These are phyloP conservation scores for Vanrija pseudolonga DNA, from an alignment of 1,284 basidiomycete genomes.

Conservation along the genomic window DNA sequence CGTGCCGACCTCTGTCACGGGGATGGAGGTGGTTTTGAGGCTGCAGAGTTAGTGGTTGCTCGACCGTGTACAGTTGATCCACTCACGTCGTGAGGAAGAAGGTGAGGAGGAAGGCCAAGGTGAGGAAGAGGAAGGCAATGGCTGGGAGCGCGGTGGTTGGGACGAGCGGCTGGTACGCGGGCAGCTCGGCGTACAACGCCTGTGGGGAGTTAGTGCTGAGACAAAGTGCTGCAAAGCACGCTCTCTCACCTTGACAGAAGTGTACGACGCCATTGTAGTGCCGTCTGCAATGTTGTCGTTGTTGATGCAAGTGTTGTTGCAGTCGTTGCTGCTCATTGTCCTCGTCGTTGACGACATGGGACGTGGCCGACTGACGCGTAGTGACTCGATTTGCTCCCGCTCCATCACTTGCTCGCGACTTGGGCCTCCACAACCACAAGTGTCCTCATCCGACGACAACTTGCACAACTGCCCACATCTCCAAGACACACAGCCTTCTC, in stretches of 20 bases:
- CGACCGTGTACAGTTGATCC: too few species aligned
- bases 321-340: too few species aligned
- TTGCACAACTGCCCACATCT: too few species aligned
- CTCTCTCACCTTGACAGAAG: slow-evolving; percentile 11
- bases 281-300: background rate
- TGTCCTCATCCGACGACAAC: too few species aligned
- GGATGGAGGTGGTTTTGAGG: slow-evolving; percentile 43
- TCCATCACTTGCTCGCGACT: too few species aligned
- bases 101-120: slow-evolving; percentile 68
- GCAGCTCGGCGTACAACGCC: slow-evolving; percentile 56
- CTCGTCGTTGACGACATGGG: background rate
- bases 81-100: slow-evolving; percentile 86
- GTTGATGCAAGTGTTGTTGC: background rate
- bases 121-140: slow-evolving; percentile 67
- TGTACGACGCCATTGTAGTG: slow-evolving; percentile 9
- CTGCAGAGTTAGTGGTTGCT: slow-evolving; percentile 15
- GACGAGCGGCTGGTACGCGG: slow-evolving; percentile 66
- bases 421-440: too few species aligned
- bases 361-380: background rate
- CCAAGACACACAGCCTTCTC: too few species aligned
- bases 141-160: slow-evolving; percentile 64
- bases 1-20: slow-evolving; percentile 65
- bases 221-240: slow-evolving; percentile 8
- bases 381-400: background rate
- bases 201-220: slow-evolving; percentile 30